These are phyloP conservation scores for Solanum stenotomum DNA, from an alignment of 257 asterid species.

Conservation along the genomic window DNA sequence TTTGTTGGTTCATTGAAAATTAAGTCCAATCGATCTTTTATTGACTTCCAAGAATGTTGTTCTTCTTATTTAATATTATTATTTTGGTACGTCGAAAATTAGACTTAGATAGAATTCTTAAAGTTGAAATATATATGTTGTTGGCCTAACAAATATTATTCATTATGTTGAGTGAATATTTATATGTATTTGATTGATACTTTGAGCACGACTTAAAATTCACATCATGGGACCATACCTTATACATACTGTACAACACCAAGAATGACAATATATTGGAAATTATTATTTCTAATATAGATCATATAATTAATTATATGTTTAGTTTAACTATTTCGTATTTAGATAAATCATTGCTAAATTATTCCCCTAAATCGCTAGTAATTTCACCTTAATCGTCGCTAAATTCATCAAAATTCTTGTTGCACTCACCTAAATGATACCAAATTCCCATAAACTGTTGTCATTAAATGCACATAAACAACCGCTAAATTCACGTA, in stretches of 20 bases:
- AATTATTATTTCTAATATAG: too few species aligned
- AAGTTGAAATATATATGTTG: too few species aligned
- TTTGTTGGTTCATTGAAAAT: neutral
- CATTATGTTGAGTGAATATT: neutral
- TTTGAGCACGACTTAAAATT: neutral
- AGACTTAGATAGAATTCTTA: neutral
- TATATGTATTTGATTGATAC: neutral
- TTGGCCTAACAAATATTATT: neutral
- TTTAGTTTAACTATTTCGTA: neutral
- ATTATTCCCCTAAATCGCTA: too few species aligned
- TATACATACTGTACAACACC: too few species aligned
- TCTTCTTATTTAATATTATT: neutral
- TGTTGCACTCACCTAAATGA: neutral
- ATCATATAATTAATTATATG: neutral
- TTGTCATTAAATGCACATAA: neutral
- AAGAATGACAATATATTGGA: neutral
- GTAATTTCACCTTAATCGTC: neutral
- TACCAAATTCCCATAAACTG: neutral
- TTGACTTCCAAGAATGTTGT: neutral
- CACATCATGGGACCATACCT: neutral
- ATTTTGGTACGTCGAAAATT: neutral
- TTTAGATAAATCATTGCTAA: neutral
- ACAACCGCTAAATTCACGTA: too few species aligned
- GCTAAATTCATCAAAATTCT: too few species aligned
- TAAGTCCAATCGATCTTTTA: neutral